Evolutionary conservation across 2,329 filamentous ascomycete genomes (phyloP).

Genomic region (Aureobasidium mangrovei): DNA sequence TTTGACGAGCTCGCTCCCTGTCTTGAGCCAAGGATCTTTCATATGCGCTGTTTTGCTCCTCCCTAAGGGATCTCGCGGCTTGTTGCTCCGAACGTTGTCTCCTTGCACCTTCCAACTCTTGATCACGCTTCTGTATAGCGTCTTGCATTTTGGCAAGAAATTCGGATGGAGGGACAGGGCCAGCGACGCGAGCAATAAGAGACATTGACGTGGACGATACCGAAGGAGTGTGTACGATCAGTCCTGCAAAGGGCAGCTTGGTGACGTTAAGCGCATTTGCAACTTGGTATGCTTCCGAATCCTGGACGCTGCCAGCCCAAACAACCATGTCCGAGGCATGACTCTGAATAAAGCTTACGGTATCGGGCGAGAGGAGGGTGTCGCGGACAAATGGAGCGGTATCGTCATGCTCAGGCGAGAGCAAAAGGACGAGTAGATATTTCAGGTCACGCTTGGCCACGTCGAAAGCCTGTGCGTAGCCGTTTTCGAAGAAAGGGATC

Average conservation of each 20-base stretch:
- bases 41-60: conserved; percentile 87
- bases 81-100: conserved; percentile 71
- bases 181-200: conserved; percentile 69
- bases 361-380: conserved; percentile 67
- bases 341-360: conserved; percentile 65
- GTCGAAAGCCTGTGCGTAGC: conserved; percentile 87
- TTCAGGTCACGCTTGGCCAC: conserved; percentile 83
- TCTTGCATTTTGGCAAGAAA: conserved; percentile 67
- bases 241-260: conserved; percentile 81
- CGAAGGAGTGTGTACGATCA: conserved; percentile 80
- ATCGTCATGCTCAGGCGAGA: conserved; percentile 92
- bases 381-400: conserved; percentile 72
- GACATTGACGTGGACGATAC: conserved; percentile 84
- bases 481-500: conserved; percentile 75
- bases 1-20: conserved; percentile 69
- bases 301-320: conserved; percentile 88
- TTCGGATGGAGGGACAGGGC: conserved; percentile 59
- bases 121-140: conserved; percentile 66
- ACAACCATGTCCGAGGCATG: conserved; percentile 71
- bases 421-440: conserved; percentile 77
- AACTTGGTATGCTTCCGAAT: conserved; percentile 91
- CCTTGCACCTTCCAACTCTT: conserved; percentile 65
- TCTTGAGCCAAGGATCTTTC: conserved; percentile 84
- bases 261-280: conserved; percentile 79
- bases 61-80: conserved; percentile 68